Base-by-base conservation (phyloP, 2,329 filamentous ascomycete genomes). In the Exserohilum rostratum region DNA sequence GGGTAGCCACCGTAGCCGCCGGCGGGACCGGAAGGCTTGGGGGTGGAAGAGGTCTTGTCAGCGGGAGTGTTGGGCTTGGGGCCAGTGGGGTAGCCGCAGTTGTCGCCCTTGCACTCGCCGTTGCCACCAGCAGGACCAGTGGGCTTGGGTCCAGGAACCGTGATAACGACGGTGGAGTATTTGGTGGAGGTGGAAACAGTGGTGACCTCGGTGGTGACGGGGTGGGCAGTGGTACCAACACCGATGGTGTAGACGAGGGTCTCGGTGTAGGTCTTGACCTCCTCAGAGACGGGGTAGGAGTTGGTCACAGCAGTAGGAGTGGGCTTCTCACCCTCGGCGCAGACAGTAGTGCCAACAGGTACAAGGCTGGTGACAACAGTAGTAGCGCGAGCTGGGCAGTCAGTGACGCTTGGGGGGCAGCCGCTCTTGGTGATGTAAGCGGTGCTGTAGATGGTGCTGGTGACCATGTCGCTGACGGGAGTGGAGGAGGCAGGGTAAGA, bases 161-260 rank as follows among this genome's bases (percentile, higher is more conserved):
- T 73, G 47, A 70, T 31, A 53, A 71, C 54, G 47, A 73, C 55
- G 43, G 72, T 74, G 48, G 64, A 60, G 71, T 69, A 72, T 57
- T 67, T 46, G 46, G 70, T 73, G 50, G 65, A 61, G 51, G 71
- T 76, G 45, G 65, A 63, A 54, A 65, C 70, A 40, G 63, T 62
- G 44, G 57, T 56, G 50, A 73, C 60, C 64, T 72, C 62, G 30
- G 72, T 76, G 55, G 70, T 79, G 56, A 83, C 68, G 52, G 79
- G 76, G 65, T 78, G 80, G 58, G 75, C 79, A 58, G 67, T 79
- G 46, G 72, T 70, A 61, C 76, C 70, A 54, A 67, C 57, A 60
- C 74, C 69, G 53, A 77, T 61, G 60, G 78, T 78, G 67, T 78
- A 77, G 56, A 77, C 76, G 27, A 81, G 67, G 38, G 77, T 79